Base-by-base conservation (phyloP, 805 yeast species). In the Teunomyces atbi region DNA sequence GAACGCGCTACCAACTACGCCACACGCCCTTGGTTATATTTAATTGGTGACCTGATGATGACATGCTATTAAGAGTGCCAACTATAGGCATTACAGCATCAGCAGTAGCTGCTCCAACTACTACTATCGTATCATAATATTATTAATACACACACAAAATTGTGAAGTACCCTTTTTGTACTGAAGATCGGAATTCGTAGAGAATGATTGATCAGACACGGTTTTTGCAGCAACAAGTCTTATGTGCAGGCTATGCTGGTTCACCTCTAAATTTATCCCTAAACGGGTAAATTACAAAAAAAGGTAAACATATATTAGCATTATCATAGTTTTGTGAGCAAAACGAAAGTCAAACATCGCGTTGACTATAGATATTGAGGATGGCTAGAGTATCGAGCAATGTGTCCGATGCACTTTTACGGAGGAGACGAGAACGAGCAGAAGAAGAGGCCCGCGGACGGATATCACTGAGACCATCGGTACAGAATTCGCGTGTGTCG, bases 1-100 rank as follows among this genome's bases (percentile, higher is more conserved):
- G 82, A 78, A 78, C 85, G 85, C 85, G 85, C 85, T 81, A 81
- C 86, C 85, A 79, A 81, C 86, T 81, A 78, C 86, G 85, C 86
- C 86, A 81, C 84, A 81, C 82, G 84, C 86, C 85, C 85, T 23
- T 23, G 6, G 21, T 21, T 35, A 19, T 7, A 4, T 12, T 18
- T 11, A 2, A 1, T 35, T 11, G 7, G 0, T 12, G n/a, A 5
- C 5, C 8, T 5, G 15, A 27, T 4, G 3, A 11, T 28, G 5
- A 28, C 8, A 3, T 12, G 3, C 12, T 4, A 12, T 28, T 12
- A 28, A 2, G 6, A 23, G 26, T 6, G 6, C 21, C n/a, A n/a
- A n/a, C n/a, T n/a, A n/a, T n/a, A n/a, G n/a, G n/a, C n/a, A n/a
- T n/a, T n/a, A n/a, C n/a, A n/a, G n/a, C n/a, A n/a, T n/a, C n/a